Evolutionary conservation across 2,329 filamentous ascomycete genomes (phyloP), one percentile per base, ranked within the genome.

Genomic region (Eurotiales sp.): DNA sequence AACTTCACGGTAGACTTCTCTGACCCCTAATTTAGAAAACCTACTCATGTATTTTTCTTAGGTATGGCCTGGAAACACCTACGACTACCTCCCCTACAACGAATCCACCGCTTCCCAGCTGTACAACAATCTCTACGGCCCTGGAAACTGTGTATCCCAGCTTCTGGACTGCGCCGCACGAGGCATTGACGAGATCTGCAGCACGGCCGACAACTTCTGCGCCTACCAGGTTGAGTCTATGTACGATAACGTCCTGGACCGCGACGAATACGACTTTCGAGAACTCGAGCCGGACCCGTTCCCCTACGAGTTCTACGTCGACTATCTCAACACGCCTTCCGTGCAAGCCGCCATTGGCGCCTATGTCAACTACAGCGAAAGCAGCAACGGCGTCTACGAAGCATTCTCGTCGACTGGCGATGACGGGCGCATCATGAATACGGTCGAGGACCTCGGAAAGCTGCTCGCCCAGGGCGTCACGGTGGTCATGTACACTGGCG

Each of bases 51-150:
- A n/a, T n/a, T n/a, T n/a, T 15, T 50, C 2, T 22, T 27, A 58
- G 56, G 57, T 69, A 1, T 66, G 19, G 37, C 67, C 67, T 1
- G 67, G 67, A 15, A 70, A 70, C 50, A 64, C 66, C 7, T 70
- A 70, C 39, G 65, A 67, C 41, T 65, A 67, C 46, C 52, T 52
- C 5, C 52, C 52, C 21, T 54, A 45, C 49, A 80, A 79, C 61
- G 72, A 67, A 8, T 72, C 75, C 2, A 65, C 76, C 25, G 71
- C 78, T 50, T 68, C 69, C 0, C 66, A 76, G 60, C 74, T 82
- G 65, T 81, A 80, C 70, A 82, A 84, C 66, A 78, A 77, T 57
- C 61, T 84, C 27, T 85, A 83, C 60, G 82, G 81, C 1, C 60
- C 71, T 2, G 82, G 82, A 27, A 84, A 84, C 63, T 85, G 83